These are phyloP conservation scores for Rhipidocladum racemiflorum DNA, from an alignment of 176 grass and related monocot genomes.

Conservation along the genomic window DNA sequence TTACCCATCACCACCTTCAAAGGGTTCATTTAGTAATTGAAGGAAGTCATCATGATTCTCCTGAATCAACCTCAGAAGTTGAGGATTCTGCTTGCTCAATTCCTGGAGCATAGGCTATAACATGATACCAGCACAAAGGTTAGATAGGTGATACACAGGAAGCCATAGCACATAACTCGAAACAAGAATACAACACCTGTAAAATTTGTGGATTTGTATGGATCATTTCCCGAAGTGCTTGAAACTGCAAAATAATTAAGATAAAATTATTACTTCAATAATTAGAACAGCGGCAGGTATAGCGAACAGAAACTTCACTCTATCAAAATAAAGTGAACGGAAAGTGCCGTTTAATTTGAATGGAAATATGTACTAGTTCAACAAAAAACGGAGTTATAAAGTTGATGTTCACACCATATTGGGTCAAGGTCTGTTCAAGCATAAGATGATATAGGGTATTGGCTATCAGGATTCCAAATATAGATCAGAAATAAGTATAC, in stretches of 20 bases:
- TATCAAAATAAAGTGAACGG: constrained; percentile 4
- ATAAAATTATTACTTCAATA: constrained; percentile 23
- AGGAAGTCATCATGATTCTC: constrained; percentile 93
- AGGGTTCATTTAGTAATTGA: constrained; percentile 79
- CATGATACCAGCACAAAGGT: constrained; percentile 26
- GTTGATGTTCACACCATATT: not conserved
- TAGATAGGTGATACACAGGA: constrained; percentile 3
- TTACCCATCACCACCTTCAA: constrained; percentile 73
- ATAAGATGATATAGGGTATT: not conserved
- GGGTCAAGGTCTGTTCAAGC: not conserved
- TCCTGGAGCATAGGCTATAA: constrained; percentile 95
- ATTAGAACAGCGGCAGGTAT: not conserved
- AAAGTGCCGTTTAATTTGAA: not conserved
- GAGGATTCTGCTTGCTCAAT: constrained; percentile 89
- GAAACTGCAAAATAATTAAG: constrained; percentile 65
- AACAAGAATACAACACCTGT: constrained; percentile 53
- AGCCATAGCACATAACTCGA: constrained; percentile 15
- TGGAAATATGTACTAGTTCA: not conserved
- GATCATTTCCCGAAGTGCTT: constrained; percentile 84
- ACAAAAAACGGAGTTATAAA: not conserved
- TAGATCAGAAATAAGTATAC: not conserved
- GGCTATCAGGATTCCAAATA: not conserved
- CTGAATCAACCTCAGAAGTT: constrained; percentile 84
- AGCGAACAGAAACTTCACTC: not conserved
- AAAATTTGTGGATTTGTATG: constrained; percentile 95